Conservation (phyloP, 257 asterid species). For the Cinchona pubescens region DNA sequence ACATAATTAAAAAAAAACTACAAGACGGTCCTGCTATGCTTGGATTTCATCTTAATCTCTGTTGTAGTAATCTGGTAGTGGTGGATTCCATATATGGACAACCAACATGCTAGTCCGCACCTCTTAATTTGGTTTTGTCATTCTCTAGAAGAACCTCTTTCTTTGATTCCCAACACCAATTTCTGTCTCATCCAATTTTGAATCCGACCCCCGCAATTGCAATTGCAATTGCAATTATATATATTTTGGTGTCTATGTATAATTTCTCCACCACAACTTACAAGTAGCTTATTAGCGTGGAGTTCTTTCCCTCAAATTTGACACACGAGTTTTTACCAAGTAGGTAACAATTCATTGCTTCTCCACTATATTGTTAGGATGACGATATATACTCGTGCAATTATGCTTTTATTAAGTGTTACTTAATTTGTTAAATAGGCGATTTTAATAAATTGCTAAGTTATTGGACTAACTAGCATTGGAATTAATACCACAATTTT, state of each 20-base stretch:
- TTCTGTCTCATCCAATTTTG: constrained; percentile 12
- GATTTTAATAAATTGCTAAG: too few relatives aligned
- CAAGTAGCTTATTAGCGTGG: too few relatives aligned
- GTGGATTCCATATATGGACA: not conserved
- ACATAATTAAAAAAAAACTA: not conserved
- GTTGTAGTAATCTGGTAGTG: too few relatives aligned
- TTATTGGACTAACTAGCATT: not conserved
- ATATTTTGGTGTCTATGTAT: not conserved
- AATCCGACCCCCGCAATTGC: not conserved
- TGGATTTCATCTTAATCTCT: not conserved
- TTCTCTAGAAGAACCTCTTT: constrained; percentile 7
- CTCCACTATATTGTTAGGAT: not conserved
- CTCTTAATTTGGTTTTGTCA: too few relatives aligned
- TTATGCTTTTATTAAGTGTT: not conserved
- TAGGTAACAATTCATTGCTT: too few relatives aligned
- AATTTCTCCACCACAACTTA: not conserved
- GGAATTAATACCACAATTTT: not conserved
- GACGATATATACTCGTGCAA: not conserved
- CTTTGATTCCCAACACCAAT: constrained; percentile 14
- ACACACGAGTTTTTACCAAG: not conserved
- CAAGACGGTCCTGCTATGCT: not conserved
- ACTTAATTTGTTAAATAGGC: not conserved
- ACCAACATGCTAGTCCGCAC: too few relatives aligned
- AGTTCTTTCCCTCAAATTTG: not conserved
- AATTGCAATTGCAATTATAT: too few relatives aligned